These are phyloP conservation scores for Pyrus betulifolia DNA, from an alignment of 306 rosid genomes.

Conservation along the genomic window DNA sequence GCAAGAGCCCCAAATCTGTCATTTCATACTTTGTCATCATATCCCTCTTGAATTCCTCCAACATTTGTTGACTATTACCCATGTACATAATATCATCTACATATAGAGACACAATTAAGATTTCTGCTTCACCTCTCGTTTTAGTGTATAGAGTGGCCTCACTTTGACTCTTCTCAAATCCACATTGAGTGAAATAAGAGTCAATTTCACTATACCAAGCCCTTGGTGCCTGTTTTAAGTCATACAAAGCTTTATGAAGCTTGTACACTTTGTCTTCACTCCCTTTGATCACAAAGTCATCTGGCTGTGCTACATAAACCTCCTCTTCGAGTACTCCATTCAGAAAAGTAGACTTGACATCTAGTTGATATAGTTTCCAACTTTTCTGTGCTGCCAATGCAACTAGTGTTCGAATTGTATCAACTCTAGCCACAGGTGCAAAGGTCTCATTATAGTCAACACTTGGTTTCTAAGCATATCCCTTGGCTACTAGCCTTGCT, in stretches of 20 bases:
- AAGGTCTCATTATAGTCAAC: background rate
- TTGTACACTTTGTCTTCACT: background rate
- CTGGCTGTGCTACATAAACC: background rate
- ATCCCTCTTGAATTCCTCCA: background rate
- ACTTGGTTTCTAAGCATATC: background rate
- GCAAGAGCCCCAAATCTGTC: background rate
- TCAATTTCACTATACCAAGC: background rate
- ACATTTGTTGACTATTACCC: background rate
- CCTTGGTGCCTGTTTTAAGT: background rate
- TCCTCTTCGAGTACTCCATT: fast-evolving
- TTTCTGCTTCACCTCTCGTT: background rate
- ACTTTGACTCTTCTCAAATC: background rate
- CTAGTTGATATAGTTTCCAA: background rate
- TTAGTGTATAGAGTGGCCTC: background rate
- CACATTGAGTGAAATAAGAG: background rate
- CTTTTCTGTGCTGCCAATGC: background rate
- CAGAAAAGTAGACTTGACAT: background rate
- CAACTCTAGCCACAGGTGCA: background rate
- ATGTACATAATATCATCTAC: too few species aligned
- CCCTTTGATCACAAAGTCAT: background rate
- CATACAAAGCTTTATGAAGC: background rate
- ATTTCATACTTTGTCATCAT: background rate
- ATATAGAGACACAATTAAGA: background rate
- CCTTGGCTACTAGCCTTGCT: background rate
- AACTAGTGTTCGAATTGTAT: background rate